phyloP scores from a whole-genome alignment of 257 asterid species.

The Phtheirospermum japonicum region DNA sequence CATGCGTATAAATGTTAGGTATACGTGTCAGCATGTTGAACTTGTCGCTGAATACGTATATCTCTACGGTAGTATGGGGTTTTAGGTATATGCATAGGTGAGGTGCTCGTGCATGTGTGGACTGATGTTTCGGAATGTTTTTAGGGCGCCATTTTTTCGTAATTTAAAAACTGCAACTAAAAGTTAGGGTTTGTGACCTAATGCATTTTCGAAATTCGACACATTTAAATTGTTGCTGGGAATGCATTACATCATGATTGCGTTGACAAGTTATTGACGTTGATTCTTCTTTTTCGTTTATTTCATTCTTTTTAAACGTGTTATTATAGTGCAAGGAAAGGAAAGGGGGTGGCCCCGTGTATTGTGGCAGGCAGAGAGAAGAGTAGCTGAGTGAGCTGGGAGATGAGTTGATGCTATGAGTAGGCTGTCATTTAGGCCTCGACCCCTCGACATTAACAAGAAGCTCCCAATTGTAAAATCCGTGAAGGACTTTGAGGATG shows the following conservation, averaged over 20 bases:
- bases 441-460: conserved; percentile 95
- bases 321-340: conserved; percentile 20
- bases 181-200: conserved; percentile 35
- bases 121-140: conserved; percentile 25
- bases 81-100: conserved; percentile 17
- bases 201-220: not conserved
- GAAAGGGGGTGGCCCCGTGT: conserved; percentile 19
- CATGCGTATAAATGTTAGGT: not conserved
- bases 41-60: conserved; percentile 7
- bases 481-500: conserved; percentile 94
- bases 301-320: not conserved
- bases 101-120: conserved; percentile 19
- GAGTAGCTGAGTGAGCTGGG: conserved; percentile 30
- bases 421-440: conserved; percentile 97
- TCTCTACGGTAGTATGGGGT: conserved; percentile 17
- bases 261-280: conserved; percentile 12
- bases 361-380: conserved; percentile 29
- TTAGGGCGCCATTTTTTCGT: conserved; percentile 31
- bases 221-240: conserved; percentile 4
- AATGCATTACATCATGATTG: conserved; percentile 1
- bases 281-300: conserved; percentile 17
- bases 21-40: conserved; percentile 12
- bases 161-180: conserved; percentile 18
- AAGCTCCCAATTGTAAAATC: conserved; percentile 94
- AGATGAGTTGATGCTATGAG: conserved; percentile 75